Base-by-base conservation (phyloP, 495 filamentous ascomycete species). In the Penicillium arizonense region DNA sequence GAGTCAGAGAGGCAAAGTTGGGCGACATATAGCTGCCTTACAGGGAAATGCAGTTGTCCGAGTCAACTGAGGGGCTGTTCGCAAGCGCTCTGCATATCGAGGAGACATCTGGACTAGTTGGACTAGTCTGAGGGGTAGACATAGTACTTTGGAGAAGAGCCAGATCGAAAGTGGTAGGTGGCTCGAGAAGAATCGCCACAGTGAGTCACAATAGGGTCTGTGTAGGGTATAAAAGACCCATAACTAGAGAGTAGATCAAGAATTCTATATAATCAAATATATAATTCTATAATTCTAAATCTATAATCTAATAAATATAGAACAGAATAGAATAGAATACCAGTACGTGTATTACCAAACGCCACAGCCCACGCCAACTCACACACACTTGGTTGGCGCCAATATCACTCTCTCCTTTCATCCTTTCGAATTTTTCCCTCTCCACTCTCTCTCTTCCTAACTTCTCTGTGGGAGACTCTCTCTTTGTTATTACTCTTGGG, bases 111-210 rank as follows among this genome's bases (percentile, higher is more conserved):
- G 62, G 62, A 56, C 58, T 64, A 64, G 62, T 55, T 45, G 58
- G 62, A 56, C 58, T 64, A 64, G 62, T 55, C 44, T 64, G 62
- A 64, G 62, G 62, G 62, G 62, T 64, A 61, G 52, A 23, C 20
- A 37, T 13, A 34, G 49, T 52, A 39, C 44, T 48, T 48, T 43
- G 21, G 16, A 33, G 14, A 12, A 10, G 9, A 30, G 28, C 9
- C 28, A 30, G 28, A 5, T 30, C 28, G 28, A 30, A 30, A 30
- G 28, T 30, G 28, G 28, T 30, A 30, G 28, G 28, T 30, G 5
- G 9, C 28, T 30, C 28, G 28, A 30, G 28, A 30, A 30, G 28
- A 30, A 30, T 30, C 28, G 28, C 28, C 28, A 30, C 28, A 2
- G 28, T 30, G 28, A 30, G 28, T 30, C 28, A 30, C 28, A 9